Evolutionary conservation across 345 rosid species (phyloP), one percentile per base, ranked within the genome.

Genomic region (Populus alba): DNA sequence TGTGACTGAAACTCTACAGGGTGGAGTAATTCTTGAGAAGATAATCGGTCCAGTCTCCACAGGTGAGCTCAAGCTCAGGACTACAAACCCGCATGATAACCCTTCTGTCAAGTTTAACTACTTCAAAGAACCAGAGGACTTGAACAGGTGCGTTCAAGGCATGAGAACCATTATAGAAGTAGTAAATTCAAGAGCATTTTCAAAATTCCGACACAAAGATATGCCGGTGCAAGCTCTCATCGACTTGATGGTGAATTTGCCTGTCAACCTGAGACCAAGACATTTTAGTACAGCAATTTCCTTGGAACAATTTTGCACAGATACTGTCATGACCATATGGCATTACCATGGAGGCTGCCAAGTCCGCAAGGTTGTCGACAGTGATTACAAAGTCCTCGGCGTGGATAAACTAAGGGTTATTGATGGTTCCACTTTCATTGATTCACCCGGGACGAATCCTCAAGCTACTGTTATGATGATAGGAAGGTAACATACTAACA

Each of bases 381-480:
- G 0, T 15, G 89, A 93, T 70, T 92, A 93, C 59, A 89, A 72
- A 78, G 97, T 93, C 68, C 29, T 87, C 72, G 95, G 98, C 13
- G 87, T 89, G 10, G 91, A 88, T 74, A 78, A 77, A 1, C 68
- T 93, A 35, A 85, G 97, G 77, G 91, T 95, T 68, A 83, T 93
- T 72, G 97, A 95, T 72, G 93, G 96, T 23, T 95, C 99, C 23
- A 95, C 97, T 3, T 88, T 93, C 79, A 80, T 85, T 72, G 73
- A 76, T 70, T 89, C 93, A 20, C 98, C 99, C 5, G 97, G 98
- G 66, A 95, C 99, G 43, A 95, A 93, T 76, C 99, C 98, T 78
- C 98, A 93, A 76, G 99, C 99, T 79, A 95, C 99, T 22, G 90
- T 93, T 77, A 93, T 95, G 99, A 95, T 95, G 98, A 96, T 95